Conservation (phyloP, 495 filamentous ascomycete genomes). For the Talaromyces adpressus region DNA sequence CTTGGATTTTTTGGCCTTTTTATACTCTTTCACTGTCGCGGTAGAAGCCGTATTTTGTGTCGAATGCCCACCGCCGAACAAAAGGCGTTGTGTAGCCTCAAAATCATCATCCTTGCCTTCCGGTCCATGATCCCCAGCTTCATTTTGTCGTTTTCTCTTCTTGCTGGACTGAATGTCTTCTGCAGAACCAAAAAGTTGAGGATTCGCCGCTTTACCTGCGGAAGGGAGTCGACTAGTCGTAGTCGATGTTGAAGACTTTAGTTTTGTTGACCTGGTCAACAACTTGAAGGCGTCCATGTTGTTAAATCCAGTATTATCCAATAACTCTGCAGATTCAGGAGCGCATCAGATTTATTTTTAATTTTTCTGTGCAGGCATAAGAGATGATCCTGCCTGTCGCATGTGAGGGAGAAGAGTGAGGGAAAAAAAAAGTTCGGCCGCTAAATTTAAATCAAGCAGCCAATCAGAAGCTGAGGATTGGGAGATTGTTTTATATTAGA, state of each 20-base stretch:
- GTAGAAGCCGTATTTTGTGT: conserved; percentile 7
- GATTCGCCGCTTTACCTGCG: conserved; percentile 41
- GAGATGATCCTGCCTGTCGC: not conserved
- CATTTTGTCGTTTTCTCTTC: conserved; percentile 31
- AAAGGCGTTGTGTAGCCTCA: conserved; percentile 33
- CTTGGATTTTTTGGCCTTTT: not conserved
- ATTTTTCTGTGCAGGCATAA: not conserved
- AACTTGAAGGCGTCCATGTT: conserved; percentile 50
- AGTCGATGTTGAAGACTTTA: conserved; percentile 30
- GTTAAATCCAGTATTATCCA: not conserved
- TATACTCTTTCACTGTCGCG: conserved; percentile 9
- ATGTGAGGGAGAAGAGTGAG: not conserved
- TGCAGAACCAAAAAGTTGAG: conserved; percentile 45
- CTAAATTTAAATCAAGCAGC: not conserved
- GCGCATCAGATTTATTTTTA: not conserved
- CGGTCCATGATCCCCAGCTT: conserved; percentile 17
- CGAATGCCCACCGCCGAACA: conserved; percentile 9
- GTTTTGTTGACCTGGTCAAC: conserved; percentile 46
- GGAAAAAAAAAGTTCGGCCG: conserved; percentile 13
- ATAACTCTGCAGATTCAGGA: not conserved
- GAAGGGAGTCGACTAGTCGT: conserved; percentile 35
- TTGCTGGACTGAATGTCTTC: conserved; percentile 27
- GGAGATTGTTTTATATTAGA: not conserved
- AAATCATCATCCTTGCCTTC: conserved; percentile 11
- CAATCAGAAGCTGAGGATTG: conserved; percentile 7